phyloP scores from a whole-genome alignment of 345 rosid genomes.

The Sisymbrium irio region DNA sequence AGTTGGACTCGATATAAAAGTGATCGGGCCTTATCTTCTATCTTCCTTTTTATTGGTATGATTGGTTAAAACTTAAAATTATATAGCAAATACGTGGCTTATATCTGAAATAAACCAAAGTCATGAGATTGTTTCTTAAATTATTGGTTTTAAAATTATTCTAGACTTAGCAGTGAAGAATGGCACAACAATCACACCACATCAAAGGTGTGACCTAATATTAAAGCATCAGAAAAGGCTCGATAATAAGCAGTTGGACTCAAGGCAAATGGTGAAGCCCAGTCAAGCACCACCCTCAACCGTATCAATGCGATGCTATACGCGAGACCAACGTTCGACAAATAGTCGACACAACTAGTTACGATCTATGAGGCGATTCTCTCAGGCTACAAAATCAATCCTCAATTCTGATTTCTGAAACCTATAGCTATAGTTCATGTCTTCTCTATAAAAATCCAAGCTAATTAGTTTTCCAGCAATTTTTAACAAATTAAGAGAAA shows the following conservation, averaged over 20 bases:
- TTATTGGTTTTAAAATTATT: background rate
- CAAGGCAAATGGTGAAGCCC: background rate
- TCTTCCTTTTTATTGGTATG: background rate
- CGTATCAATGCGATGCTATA: background rate
- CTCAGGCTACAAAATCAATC: background rate
- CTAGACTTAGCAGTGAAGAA: background rate
- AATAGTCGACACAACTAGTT: background rate
- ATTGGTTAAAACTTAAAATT: too few species aligned
- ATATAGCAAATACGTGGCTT: background rate
- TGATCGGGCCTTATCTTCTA: background rate
- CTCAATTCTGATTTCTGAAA: background rate
- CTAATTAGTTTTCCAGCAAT: too few species aligned
- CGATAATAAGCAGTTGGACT: background rate
- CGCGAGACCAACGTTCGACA: background rate
- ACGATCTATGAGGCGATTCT: background rate
- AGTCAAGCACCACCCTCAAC: background rate
- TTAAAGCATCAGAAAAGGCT: background rate
- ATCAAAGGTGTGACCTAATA: background rate
- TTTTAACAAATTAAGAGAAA: too few species aligned
- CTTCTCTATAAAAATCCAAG: background rate
- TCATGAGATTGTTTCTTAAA: background rate
- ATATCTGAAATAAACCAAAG: background rate
- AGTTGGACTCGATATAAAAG: background rate
- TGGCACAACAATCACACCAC: background rate
- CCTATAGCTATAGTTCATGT: background rate